Evolutionary conservation across 2,329 filamentous ascomycete species (phyloP), one percentile per base, ranked within the genome.

Genomic region (Hypoxylon sp.): DNA sequence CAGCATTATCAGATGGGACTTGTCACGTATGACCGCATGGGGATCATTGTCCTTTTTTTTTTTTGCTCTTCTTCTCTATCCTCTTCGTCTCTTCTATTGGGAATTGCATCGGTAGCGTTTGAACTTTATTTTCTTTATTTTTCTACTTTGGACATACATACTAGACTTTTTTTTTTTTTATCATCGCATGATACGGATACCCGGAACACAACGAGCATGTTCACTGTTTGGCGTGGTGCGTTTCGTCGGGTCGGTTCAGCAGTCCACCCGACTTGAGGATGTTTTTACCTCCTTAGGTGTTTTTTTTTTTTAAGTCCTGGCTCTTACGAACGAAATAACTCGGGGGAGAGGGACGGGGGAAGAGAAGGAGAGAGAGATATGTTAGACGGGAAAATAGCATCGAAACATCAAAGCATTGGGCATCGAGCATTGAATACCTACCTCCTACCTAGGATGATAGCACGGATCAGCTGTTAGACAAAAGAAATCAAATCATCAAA

Each of bases 151-250:
- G 55, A 39, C 29, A 47, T 50, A 39, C 39, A 51, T 21, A 52
- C 24, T 27, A 27, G 24, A 27, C 24, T 27, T 27, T 5, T 27
- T 5, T 27, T 27, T 50, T 54, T 55, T 58, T 53, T 59, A n/a
- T n/a, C 60, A 50, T 55, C 17, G 64, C 56, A 68, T 70, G 59
- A 50, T 69, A 67, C 48, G 48, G 65, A 70, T 70, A 70, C 68
- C 68, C 65, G 60, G 56, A 63, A 67, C 24, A 32, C 65, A 56
- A 57, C 29, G 53, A 62, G 37, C 46, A 52, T 57, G 54, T 63
- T 67, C 44, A 19, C 56, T 32, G 46, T 62, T 37, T 37, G 32
- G 32, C 32, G 32, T 65, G 29, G 46, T 17, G 42, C 37, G n/a
- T 11, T 51, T 48, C 39, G 3, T 62, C 21, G 48, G 50, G 53